Percentiles rank a stretch among this genome's conserved stretches.
phyloP scores from a whole-genome alignment of 108 stramenopile species.

The Skeletonema tropicum region DNA sequence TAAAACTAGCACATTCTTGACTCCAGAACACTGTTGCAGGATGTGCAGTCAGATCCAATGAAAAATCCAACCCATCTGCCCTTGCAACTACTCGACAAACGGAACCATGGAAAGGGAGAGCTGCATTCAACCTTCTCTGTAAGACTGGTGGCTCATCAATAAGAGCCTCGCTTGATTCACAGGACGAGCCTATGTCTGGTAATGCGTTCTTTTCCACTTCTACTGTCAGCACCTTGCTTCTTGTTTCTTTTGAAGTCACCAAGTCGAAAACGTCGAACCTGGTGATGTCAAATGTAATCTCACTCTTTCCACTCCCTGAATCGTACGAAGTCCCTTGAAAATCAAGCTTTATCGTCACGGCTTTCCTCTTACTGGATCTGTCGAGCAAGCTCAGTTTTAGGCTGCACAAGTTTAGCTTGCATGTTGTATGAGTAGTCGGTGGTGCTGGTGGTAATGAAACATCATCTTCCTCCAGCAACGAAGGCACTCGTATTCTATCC shows the following conservation, averaged over 20 bases:
- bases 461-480: neutral
- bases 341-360: slow-evolving; percentile 40
- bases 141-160: neutral
- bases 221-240: slow-evolving; percentile 38
- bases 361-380: slow-evolving; percentile 9
- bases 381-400: slow-evolving; percentile 27
- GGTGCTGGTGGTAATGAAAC: neutral
- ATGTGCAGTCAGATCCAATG: slow-evolving; percentile 65
- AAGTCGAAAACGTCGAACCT: slow-evolving; percentile 57
- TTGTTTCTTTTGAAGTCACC: slow-evolving; percentile 5
- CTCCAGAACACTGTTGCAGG: slow-evolving; percentile 83
- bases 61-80: slow-evolving; percentile 37
- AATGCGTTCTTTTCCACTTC: slow-evolving; percentile 11
- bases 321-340: slow-evolving; percentile 48
- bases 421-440: slow-evolving; percentile 12
- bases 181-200: neutral
- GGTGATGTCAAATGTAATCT: slow-evolving; percentile 66
- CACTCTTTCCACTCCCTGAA: slow-evolving; percentile 60
- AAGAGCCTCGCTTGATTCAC: neutral
- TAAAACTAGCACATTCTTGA: slow-evolving; percentile 39
- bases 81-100: slow-evolving; percentile 65
- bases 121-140: slow-evolving; percentile 19
- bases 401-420: slow-evolving; percentile 9
- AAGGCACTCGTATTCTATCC: neutral
- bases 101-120: slow-evolving; percentile 57